Percentiles rank a stretch among this genome's conserved stretches.
phyloP scores from a whole-genome alignment of 176 grass and related monocot genomes.

The barley (Hordeum vulgare) region DNA sequence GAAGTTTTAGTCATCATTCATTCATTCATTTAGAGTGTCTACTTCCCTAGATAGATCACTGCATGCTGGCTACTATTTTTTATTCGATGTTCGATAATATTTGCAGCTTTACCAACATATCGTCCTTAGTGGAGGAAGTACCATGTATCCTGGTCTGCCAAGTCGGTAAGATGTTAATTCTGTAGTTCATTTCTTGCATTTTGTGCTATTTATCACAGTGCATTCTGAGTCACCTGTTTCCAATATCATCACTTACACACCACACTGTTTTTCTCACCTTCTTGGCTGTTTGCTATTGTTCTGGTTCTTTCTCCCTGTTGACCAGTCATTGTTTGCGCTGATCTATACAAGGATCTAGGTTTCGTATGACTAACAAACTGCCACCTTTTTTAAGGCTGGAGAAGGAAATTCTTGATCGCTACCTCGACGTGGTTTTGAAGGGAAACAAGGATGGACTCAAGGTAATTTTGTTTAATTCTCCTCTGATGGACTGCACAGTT shows the following conservation, averaged over 20 bases:
- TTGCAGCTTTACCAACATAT: constrained; percentile 89
- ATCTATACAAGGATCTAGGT: neutral
- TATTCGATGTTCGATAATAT: constrained; percentile 27
- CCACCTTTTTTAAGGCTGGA: constrained; percentile 53
- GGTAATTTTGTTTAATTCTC: constrained; percentile 30
- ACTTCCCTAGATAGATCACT: neutral
- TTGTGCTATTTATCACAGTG: neutral
- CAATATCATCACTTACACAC: neutral
- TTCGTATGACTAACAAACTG: constrained; percentile 14
- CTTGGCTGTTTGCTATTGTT: neutral
- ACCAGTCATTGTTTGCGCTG: neutral
- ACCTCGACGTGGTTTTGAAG: constrained; percentile 86
- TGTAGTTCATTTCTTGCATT: neutral
- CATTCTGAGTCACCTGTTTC: neutral
- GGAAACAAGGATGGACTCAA: constrained; percentile 93
- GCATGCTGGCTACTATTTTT: neutral
- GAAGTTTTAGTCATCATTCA: neutral
- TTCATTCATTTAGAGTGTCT: neutral
- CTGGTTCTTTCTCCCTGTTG: neutral
- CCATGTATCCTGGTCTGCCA: constrained; percentile 94
- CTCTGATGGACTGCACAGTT: neutral
- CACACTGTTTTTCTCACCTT: neutral
- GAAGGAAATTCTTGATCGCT: constrained; percentile 94
- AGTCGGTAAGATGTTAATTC: constrained; percentile 54
- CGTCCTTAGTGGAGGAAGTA: constrained; percentile 93